Percentiles rank a stretch among this genome's conserved stretches.
These are phyloP conservation scores for Abortiporus biennis DNA, from an alignment of 1,284 basidiomycete species.

Conservation along the genomic window DNA sequence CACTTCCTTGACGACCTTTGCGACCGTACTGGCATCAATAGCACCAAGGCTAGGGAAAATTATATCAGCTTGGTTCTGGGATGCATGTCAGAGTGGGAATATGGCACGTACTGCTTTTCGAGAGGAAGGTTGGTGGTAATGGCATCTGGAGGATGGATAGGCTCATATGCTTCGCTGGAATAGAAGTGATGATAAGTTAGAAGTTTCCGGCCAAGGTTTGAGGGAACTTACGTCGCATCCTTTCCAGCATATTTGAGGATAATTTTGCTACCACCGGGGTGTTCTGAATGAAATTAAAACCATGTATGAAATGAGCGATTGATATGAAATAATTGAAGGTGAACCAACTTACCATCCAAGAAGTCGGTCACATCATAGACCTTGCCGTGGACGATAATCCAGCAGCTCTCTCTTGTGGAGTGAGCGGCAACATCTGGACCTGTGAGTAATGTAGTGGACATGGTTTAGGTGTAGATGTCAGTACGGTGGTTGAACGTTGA, in stretches of 20 bases:
- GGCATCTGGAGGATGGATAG: constrained; percentile 59
- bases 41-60: constrained; percentile 35
- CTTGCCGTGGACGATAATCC: constrained; percentile 71
- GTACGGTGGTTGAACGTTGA: too few species aligned
- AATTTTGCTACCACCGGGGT: constrained; percentile 51
- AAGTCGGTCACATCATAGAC: constrained; percentile 73
- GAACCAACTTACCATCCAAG: constrained; percentile 37
- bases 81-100: background rate
- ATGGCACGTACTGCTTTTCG: constrained; percentile 33
- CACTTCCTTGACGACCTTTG: constrained; percentile 36
- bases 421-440: constrained; percentile 24
- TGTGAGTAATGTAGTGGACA: constrained; percentile 17
- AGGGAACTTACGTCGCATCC: constrained; percentile 54
- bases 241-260: constrained; percentile 70
- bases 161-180: constrained; percentile 47
- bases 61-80: background rate
- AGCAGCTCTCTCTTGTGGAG: constrained; percentile 52
- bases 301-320: background rate
- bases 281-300: constrained; percentile 27
- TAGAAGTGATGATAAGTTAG: background rate
- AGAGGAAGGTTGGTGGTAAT: constrained; percentile 55
- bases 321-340: background rate
- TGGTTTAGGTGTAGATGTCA: too few species aligned
- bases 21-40: constrained; percentile 41
- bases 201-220: background rate